These are phyloP conservation scores for Ajuga reptans DNA, from an alignment of 305 asterid species.

Conservation along the genomic window DNA sequence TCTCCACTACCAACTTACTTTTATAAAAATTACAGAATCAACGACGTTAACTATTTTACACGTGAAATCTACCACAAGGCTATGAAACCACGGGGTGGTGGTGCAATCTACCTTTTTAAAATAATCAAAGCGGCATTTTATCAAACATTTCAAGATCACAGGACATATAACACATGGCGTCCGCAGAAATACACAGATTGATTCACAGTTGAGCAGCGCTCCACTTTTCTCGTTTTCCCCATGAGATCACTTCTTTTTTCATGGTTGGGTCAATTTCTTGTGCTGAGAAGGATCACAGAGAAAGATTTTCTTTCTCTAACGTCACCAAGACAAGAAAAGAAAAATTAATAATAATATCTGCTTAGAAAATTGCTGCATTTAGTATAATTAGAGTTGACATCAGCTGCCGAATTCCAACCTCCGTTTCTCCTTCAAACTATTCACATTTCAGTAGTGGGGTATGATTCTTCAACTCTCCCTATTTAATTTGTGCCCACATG, in stretches of 20 bases:
- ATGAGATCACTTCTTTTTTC: not conserved
- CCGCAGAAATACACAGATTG: slow-evolving; percentile 5
- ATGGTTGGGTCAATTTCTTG: not conserved
- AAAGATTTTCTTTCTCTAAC: slow-evolving; percentile 13
- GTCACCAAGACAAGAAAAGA: slow-evolving; percentile 3
- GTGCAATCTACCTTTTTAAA: too few relatives aligned
- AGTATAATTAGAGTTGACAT: not conserved
- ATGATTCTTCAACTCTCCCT: not conserved
- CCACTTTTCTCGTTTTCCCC: not conserved
- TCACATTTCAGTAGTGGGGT: not conserved
- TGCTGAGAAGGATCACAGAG: slow-evolving; percentile 11
- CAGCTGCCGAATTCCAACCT: not conserved
- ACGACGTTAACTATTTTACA: too few relatives aligned
- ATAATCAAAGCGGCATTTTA: too few relatives aligned
- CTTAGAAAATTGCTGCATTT: slow-evolving; percentile 11
- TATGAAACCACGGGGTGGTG: too few relatives aligned
- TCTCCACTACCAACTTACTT: too few relatives aligned
- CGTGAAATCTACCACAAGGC: too few relatives aligned
- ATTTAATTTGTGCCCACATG: slow-evolving; percentile 20
- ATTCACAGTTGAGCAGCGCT: slow-evolving; percentile 3
- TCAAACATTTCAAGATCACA: too few relatives aligned
- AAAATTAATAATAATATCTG: too few relatives aligned
- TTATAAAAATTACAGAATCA: too few relatives aligned
- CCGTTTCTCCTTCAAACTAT: not conserved
- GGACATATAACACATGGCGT: slow-evolving; percentile 12